Conservation (phyloP, 1,284 basidiomycete species). For the Cryptococcus maquisensis region DNA sequence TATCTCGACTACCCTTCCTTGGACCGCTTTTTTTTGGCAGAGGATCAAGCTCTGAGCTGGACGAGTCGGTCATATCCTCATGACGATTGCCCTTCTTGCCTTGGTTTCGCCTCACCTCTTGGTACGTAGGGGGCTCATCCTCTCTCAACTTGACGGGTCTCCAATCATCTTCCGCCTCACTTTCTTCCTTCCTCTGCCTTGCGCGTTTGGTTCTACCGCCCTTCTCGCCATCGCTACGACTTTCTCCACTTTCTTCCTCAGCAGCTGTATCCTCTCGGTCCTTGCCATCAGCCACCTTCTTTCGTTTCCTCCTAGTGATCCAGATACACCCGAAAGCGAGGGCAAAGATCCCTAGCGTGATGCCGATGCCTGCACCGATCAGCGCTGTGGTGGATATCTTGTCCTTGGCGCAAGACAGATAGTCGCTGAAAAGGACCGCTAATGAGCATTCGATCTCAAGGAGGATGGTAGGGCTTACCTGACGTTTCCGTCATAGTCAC, state of each 20-base stretch:
- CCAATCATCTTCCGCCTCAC: conserved; percentile 5
- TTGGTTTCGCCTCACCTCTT: neutral
- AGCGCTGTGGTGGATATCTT: conserved; percentile 25
- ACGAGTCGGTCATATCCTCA: neutral
- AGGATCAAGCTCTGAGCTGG: neutral
- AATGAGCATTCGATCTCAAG: neutral
- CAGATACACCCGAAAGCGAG: conserved; percentile 25
- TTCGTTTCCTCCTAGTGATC: conserved; percentile 10
- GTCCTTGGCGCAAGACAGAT: conserved; percentile 23
- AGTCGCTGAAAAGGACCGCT: conserved; percentile 15
- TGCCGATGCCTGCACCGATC: conserved; percentile 26
- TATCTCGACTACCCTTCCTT: conserved; percentile 4
- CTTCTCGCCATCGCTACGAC: neutral
- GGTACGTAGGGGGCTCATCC: neutral
- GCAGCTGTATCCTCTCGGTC: neutral
- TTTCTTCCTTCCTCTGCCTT: conserved; percentile 2
- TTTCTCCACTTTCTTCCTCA: neutral
- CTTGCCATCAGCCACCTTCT: neutral
- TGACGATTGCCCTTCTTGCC: neutral
- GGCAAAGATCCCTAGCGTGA: conserved; percentile 23
- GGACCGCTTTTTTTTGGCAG: neutral
- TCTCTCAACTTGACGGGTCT: neutral
- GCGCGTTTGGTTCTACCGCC: neutral
- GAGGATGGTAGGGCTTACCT: neutral
- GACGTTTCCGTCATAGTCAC: neutral